These are phyloP conservation scores for Diaporthe ilicicola DNA, from an alignment of 2,329 filamentous ascomycete genomes.

Conservation along the genomic window DNA sequence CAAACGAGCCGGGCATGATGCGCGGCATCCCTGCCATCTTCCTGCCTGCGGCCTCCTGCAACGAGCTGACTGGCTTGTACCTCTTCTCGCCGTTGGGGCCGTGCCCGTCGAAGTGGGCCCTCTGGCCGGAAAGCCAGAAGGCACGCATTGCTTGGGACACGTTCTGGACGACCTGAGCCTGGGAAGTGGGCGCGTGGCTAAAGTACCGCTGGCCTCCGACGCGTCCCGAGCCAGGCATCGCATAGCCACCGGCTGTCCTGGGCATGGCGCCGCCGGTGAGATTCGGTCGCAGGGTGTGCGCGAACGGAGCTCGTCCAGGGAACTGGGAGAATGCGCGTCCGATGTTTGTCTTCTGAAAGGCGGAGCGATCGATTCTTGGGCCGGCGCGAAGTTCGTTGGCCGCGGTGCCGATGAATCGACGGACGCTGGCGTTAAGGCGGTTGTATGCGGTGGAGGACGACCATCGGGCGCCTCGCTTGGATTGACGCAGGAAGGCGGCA, in stretches of 20 bases:
- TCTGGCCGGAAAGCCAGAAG: conserved; percentile 91
- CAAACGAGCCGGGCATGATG: conserved; percentile 75
- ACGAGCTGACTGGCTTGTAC: conserved; percentile 78
- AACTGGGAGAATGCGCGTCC: conserved; percentile 65
- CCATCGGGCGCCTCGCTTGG: conserved; percentile 57
- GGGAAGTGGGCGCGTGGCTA: conserved; percentile 84
- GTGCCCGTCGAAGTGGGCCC: conserved; percentile 84
- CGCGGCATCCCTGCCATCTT: conserved; percentile 69
- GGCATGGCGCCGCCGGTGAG: conserved; percentile 87
- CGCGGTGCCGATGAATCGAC: conserved; percentile 60
- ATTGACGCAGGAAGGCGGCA: conserved; percentile 57
- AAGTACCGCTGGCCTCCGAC: conserved; percentile 83
- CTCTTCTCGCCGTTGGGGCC: conserved; percentile 77
- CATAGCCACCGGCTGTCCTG: conserved; percentile 90
- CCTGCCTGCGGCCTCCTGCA: conserved; percentile 77
- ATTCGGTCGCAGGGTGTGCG: conserved; percentile 88
- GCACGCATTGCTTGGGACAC: conserved; percentile 93
- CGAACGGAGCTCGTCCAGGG: conserved; percentile 83
- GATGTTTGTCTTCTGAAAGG: conserved; percentile 58
- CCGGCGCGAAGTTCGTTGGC: conserved; percentile 43
- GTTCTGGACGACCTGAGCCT: conserved; percentile 91
- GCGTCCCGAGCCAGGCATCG: conserved; percentile 72
- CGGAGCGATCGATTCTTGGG: conserved; percentile 56
- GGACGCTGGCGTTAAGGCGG: conserved; percentile 55
- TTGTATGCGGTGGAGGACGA: conserved; percentile 54